phyloP scores from a whole-genome alignment of 768 basidiomycete species.

The Sistotremastrum suecicum region DNA sequence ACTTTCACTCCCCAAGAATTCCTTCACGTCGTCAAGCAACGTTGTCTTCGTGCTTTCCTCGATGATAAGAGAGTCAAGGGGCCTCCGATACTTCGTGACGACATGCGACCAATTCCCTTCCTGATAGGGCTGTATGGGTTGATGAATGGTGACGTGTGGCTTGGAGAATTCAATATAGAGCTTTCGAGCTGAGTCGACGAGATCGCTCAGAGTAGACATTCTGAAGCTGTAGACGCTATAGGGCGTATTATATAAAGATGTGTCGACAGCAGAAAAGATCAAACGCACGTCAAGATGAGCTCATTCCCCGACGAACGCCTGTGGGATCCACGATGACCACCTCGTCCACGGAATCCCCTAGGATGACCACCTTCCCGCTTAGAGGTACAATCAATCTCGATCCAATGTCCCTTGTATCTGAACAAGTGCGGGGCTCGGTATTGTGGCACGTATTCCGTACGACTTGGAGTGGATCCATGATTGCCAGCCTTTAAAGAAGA shows the following conservation, averaged over 20 bases:
- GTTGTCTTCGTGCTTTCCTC: conserved; percentile 85
- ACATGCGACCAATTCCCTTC: conserved; percentile 5
- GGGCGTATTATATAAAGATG: background rate
- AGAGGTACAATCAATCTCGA: conserved; percentile 10
- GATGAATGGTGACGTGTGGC: conserved; percentile 28
- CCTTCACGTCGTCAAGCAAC: conserved; percentile 66
- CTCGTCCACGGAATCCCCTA: no score
- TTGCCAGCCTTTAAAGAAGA: conserved; percentile 9
- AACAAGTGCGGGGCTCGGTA: conserved; percentile 28
- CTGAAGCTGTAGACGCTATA: conserved; percentile 30
- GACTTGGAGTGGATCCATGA: conserved; percentile 1
- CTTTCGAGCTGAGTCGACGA: conserved; percentile 27
- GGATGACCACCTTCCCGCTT: no score
- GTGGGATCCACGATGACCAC: no score
- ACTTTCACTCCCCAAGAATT: conserved; percentile 77
- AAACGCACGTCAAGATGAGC: no score
- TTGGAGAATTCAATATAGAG: conserved; percentile 26
- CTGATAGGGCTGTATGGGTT: no score
- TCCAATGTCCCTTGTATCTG: conserved; percentile 29
- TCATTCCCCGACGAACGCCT: no score
- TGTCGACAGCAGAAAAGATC: no score
- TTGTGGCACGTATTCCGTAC: conserved; percentile 28
- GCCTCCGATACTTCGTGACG: conserved; percentile 40
- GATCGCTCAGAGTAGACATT: conserved; percentile 24
- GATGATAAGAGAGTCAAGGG: conserved; percentile 76